Evolutionary conservation across 495 filamentous ascomycete genomes (phyloP).

Genomic region (Hypoxylon fragiforme): DNA sequence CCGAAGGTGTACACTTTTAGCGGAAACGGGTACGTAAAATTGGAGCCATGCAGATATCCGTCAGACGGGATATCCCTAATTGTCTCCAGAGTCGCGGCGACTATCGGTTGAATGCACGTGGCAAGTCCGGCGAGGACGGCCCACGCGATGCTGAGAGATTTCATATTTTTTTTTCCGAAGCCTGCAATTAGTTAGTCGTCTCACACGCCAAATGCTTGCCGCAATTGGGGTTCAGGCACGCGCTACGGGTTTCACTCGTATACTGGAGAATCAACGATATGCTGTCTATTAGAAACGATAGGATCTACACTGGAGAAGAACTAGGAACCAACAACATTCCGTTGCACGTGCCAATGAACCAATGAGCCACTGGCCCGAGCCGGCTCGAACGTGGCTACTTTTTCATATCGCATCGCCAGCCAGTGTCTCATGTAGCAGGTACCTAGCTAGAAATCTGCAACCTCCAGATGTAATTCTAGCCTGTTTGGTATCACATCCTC

Average conservation of each 20-base stretch:
- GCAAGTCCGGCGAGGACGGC: slow-evolving; percentile 12
- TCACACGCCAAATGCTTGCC: too few relatives aligned
- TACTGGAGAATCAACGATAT: background rate
- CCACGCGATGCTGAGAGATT: slow-evolving; percentile 6
- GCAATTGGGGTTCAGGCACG: too few relatives aligned
- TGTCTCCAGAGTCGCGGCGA: slow-evolving; percentile 17
- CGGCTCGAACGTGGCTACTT: too few relatives aligned
- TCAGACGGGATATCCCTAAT: slow-evolving; percentile 36
- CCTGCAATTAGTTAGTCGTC: background rate
- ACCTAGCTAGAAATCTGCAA: too few relatives aligned
- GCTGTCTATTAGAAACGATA: slow-evolving; percentile 2
- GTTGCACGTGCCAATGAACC: too few relatives aligned
- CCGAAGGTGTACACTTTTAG: slow-evolving; percentile 44
- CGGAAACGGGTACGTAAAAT: slow-evolving; percentile 49
- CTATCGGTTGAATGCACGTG: slow-evolving; percentile 4
- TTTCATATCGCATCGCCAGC: too few relatives aligned
- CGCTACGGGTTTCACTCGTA: background rate
- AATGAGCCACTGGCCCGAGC: too few relatives aligned
- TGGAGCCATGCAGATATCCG: slow-evolving; percentile 44
- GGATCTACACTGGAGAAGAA: slow-evolving; percentile 7
- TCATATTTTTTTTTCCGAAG: slow-evolving; percentile 13
- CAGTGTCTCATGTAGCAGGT: too few relatives aligned
- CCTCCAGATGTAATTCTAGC: too few relatives aligned
- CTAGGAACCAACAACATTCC: too few relatives aligned
- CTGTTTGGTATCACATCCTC: too few relatives aligned